Evolutionary conservation across 2,329 filamentous ascomycete species (phyloP).

Genomic region (Hymenoscyphus linearis): DNA sequence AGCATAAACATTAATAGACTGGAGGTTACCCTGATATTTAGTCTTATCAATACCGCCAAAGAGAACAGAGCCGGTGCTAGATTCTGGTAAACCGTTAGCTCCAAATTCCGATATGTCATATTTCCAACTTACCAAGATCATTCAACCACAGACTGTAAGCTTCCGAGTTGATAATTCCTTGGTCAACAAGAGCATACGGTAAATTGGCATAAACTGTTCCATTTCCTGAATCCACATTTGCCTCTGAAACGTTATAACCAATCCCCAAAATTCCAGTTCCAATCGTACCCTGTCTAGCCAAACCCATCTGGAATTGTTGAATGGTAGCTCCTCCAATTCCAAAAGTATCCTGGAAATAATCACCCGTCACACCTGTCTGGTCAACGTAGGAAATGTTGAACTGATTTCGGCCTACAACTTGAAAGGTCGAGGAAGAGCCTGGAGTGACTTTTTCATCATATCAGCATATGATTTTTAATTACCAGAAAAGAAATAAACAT

Average conservation of each 20-base stretch:
- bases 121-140: constrained; percentile 30
- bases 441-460: constrained; percentile 40
- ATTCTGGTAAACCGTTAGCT: constrained; percentile 15
- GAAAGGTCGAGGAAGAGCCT: constrained; percentile 43
- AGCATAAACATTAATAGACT: constrained; percentile 30
- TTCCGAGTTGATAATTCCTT: constrained; percentile 39
- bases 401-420: constrained; percentile 37
- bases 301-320: constrained; percentile 48
- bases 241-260: constrained; percentile 42
- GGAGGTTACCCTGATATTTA: constrained; percentile 38
- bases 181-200: constrained; percentile 33
- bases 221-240: constrained; percentile 44
- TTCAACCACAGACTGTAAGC: constrained; percentile 37
- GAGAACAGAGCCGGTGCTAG: constrained; percentile 33
- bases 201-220: constrained; percentile 35
- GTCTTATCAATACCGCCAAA: constrained; percentile 44
- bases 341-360: constrained; percentile 54
- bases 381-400: constrained; percentile 60
- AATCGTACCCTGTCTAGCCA: constrained; percentile 44
- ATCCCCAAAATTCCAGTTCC: constrained; percentile 54
- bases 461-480: not conserved
- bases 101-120: not conserved
- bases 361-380: constrained; percentile 46
- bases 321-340: constrained; percentile 45
- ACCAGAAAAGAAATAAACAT: constrained; percentile 24